Percentiles rank a stretch among this genome's conserved stretches.
Conservation (phyloP, 1,284 basidiomycete species). For the Pseudozyma thailandica region DNA sequence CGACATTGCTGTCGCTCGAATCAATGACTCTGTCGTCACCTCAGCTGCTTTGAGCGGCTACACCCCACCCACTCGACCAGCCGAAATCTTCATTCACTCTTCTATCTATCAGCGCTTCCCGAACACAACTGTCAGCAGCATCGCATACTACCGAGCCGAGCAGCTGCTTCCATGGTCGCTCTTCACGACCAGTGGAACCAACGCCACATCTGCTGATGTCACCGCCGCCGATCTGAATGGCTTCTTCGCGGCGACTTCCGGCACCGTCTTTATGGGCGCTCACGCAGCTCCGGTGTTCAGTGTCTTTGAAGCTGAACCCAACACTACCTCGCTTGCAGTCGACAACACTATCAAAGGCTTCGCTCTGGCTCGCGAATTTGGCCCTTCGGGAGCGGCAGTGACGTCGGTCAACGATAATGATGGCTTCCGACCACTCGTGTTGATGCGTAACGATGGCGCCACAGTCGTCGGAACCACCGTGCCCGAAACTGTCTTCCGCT, state of each 20-base stretch:
- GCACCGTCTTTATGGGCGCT: conserved; percentile 29
- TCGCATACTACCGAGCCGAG: conserved; percentile 36
- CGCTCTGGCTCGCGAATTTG: conserved; percentile 26
- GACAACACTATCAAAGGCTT: conserved; percentile 34
- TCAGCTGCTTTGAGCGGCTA: conserved; percentile 31
- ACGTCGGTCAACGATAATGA: conserved; percentile 16
- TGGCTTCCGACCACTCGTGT: conserved; percentile 42
- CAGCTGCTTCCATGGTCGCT: conserved; percentile 41
- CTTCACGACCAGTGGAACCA: conserved; percentile 8
- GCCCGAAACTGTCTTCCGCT: conserved; percentile 36
- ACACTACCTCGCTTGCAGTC: conserved; percentile 15
- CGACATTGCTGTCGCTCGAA: conserved; percentile 39
- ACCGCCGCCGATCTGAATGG: conserved; percentile 18
- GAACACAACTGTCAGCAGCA: conserved; percentile 40
- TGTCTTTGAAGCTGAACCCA: conserved; percentile 27
- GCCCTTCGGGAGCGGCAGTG: conserved; percentile 7
- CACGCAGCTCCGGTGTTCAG: conserved; percentile 35
- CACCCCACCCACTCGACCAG: conserved; percentile 21
- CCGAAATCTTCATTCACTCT: conserved; percentile 43
- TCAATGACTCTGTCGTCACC: conserved; percentile 41
- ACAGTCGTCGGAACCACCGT: conserved; percentile 31
- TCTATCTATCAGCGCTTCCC: conserved; percentile 43
- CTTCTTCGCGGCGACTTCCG: conserved; percentile 23
- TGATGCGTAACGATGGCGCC: conserved; percentile 48
- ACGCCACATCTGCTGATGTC: conserved; percentile 2